Conservation (phyloP, 352 stramenopile genomes). For the Phytopythium cucurbitacearum region DNA sequence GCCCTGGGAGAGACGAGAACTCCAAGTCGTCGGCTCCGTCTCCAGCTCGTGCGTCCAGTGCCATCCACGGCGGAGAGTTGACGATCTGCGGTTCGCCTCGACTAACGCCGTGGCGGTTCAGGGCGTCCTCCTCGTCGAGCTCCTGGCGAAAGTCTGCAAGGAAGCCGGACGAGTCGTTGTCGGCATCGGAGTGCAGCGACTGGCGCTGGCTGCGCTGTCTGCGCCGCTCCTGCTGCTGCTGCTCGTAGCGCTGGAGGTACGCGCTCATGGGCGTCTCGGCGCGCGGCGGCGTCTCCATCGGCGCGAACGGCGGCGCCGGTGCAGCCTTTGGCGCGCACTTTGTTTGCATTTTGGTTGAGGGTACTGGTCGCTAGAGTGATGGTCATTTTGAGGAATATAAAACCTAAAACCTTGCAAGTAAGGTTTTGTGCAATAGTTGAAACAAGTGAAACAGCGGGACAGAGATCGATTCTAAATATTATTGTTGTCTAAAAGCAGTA, state of each 20-base stretch:
- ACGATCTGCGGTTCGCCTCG: background rate
- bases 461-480: too few species aligned
- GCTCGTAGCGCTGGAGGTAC: conserved; percentile 48
- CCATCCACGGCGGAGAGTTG: background rate
- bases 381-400: background rate
- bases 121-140: conserved; percentile 4
- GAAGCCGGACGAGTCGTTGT: conserved; percentile 24
- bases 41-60: background rate
- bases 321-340: conserved; percentile 1
- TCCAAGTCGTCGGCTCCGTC: conserved; percentile 22
- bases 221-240: conserved; percentile 40
- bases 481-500: too few species aligned
- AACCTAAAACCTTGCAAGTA: background rate
- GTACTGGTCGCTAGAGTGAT: conserved; percentile 1
- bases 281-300: conserved; percentile 25
- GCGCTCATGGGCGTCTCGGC: conserved; percentile 19
- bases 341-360: background rate
- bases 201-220: conserved; percentile 11
- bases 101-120: background rate
- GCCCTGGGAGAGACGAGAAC: conserved; percentile 25
- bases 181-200: conserved; percentile 12
- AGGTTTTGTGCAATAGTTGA: background rate
- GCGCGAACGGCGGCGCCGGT: background rate
- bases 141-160: conserved; percentile 15
- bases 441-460: too few species aligned